Conservation (phyloP, 176 grass and related monocot species). For the Raddia guianensis region DNA sequence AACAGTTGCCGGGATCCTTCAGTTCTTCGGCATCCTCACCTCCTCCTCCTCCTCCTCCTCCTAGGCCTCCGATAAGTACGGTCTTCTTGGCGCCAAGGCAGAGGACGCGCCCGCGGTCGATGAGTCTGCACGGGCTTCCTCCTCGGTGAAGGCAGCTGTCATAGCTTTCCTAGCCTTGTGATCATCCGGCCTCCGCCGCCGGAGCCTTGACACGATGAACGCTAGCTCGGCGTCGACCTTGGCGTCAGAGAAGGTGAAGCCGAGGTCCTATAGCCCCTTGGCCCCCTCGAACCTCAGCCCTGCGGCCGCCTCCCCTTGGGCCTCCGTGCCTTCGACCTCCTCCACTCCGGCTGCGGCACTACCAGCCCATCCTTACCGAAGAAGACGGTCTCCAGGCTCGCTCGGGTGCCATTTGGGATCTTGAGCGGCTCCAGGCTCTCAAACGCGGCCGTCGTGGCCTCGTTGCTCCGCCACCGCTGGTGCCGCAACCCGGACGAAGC, state of each 20-base stretch:
- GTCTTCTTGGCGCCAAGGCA: constrained; percentile 28
- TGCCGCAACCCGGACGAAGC: constrained; percentile 31
- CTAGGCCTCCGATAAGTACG: constrained; percentile 94
- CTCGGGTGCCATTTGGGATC: constrained; percentile 29
- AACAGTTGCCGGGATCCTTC: constrained; percentile 46
- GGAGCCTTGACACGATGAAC: constrained; percentile 74
- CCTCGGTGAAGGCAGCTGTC: constrained; percentile 14
- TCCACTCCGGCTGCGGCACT: background rate
- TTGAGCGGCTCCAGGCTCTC: constrained; percentile 45
- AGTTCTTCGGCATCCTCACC: constrained; percentile 58
- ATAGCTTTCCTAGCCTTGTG: constrained; percentile 9
- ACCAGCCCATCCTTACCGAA: constrained; percentile 60
- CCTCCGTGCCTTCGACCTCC: constrained; percentile 8
- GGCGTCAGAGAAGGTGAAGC: constrained; percentile 78
- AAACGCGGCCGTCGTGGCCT: constrained; percentile 32
- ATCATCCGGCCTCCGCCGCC: constrained; percentile 21
- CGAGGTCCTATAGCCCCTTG: constrained; percentile 75
- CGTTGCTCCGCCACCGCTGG: constrained; percentile 59
- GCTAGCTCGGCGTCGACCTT: constrained; percentile 63
- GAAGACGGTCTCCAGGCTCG: constrained; percentile 61
- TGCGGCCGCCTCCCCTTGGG: background rate
- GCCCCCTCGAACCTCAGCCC: constrained; percentile 89
- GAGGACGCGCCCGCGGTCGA: background rate
- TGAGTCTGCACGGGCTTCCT: background rate
- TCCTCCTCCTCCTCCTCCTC: constrained; percentile 52